phyloP scores from a whole-genome alignment of 306 rosid species.

The Fragaria nilgerrensis region DNA sequence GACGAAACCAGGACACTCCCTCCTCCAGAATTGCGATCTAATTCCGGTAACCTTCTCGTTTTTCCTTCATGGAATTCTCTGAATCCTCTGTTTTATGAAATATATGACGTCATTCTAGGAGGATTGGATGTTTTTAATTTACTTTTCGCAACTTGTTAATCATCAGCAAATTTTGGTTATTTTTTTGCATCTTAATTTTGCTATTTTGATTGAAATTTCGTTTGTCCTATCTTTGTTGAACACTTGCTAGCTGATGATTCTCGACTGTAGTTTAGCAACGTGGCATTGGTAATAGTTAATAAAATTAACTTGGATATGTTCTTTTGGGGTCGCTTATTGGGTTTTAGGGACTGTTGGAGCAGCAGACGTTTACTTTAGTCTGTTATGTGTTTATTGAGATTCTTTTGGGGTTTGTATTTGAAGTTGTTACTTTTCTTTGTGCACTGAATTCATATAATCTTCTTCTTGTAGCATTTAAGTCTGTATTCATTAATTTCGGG shows the following conservation, averaged over 20 bases:
- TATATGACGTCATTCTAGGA: neutral
- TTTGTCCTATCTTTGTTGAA: neutral
- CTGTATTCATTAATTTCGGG: neutral
- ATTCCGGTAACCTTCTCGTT: neutral
- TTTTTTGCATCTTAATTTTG: neutral
- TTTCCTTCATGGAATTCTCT: neutral
- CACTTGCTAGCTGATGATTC: neutral
- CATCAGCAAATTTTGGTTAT: no score
- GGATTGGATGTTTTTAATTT: neutral
- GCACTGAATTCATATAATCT: neutral
- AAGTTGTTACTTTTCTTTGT: slow-evolving; percentile 5
- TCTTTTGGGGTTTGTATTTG: neutral
- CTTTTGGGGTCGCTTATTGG: neutral
- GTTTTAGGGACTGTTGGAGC: neutral
- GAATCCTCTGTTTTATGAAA: neutral
- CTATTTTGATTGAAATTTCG: neutral
- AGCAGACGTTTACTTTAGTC: slow-evolving; percentile 5
- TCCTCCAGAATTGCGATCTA: slow-evolving; percentile 2
- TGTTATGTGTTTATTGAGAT: neutral
- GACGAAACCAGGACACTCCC: slow-evolving; percentile 11
- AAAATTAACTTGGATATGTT: neutral
- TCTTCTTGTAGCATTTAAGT: neutral
- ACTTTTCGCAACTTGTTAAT: neutral
- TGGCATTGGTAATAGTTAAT: neutral
- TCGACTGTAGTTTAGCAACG: neutral